Evolutionary conservation across 164 flowering plant species (phyloP).

Genomic region (Chimonanthus praecox): DNA sequence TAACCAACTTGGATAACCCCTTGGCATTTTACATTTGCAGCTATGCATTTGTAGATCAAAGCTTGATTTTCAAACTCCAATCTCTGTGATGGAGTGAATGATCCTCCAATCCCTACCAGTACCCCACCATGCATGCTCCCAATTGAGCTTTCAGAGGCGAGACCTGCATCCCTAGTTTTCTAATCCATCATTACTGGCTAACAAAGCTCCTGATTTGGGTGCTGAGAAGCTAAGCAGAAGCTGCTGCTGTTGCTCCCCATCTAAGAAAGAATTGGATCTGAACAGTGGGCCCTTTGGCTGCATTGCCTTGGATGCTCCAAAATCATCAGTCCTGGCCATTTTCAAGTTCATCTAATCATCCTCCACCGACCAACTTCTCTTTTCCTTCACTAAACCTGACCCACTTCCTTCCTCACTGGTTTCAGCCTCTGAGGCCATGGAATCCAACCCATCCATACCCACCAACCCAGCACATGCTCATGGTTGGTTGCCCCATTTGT

Average conservation of each 20-base stretch:
- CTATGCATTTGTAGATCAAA: conserved; percentile 77
- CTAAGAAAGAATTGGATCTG: conserved; percentile 42
- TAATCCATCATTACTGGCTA: conserved; percentile 9
- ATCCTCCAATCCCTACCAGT: conserved; percentile 52
- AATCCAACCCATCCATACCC: too few relatives aligned
- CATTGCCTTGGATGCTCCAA: conserved; percentile 34
- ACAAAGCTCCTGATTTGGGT: conserved; percentile 36
- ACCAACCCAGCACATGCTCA: too few relatives aligned
- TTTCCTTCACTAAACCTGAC: conserved; percentile 42
- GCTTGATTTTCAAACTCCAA: conserved; percentile 87
- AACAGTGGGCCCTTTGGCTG: conserved; percentile 28
- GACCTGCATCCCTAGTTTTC: conserved; percentile 24
- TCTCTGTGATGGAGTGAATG: conserved; percentile 85
- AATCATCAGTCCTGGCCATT: conserved; percentile 42
- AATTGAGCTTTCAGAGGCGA: conserved; percentile 38
- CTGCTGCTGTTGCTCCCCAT: conserved; percentile 34
- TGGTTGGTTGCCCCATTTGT: too few relatives aligned
- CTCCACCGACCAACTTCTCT: conserved; percentile 29
- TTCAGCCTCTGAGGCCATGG: conserved; percentile 34
- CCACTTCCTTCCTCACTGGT: conserved; percentile 44
- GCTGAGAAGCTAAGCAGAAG: conserved; percentile 70
- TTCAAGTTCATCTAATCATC: conserved; percentile 59
- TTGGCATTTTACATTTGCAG: conserved; percentile 33
- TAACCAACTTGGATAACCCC: not conserved
- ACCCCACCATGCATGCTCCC: conserved; percentile 38